phyloP scores from a whole-genome alignment of 2,329 filamentous ascomycete genomes.

The Pseudogymnoascus sp. region DNA sequence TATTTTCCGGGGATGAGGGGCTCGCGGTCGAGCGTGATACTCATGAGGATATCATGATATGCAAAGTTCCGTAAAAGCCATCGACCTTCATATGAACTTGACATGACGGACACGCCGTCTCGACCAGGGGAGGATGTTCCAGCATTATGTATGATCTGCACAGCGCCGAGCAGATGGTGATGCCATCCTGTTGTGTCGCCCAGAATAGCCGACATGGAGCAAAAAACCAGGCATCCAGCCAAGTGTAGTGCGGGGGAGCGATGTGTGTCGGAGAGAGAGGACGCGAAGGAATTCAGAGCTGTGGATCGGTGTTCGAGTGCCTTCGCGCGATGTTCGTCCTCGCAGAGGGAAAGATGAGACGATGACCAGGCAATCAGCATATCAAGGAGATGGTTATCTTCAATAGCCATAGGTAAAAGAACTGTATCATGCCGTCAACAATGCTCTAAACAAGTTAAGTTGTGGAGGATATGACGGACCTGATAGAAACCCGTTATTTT shows the following conservation, averaged over 20 bases:
- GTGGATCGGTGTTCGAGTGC: constrained; percentile 8
- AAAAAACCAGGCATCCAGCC: constrained; percentile 11
- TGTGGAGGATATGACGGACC: constrained; percentile 5
- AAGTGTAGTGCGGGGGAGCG: constrained; percentile 4
- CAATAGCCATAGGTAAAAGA: constrained; percentile 14
- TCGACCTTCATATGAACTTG: constrained; percentile 13
- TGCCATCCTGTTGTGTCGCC: constrained; percentile 13
- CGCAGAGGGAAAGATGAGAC: constrained; percentile 11
- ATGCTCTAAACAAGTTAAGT: background rate
- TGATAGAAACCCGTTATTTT: constrained; percentile 13
- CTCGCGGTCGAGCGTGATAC: constrained; percentile 12
- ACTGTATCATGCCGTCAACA: constrained; percentile 9
- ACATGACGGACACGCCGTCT: background rate
- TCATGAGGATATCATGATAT: constrained; percentile 20
- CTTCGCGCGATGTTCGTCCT: background rate
- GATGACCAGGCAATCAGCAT: constrained; percentile 13
- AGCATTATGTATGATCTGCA: constrained; percentile 9
- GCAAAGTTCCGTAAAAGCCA: constrained; percentile 21
- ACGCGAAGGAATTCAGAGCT: constrained; percentile 5
- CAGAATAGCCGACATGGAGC: constrained; percentile 10
- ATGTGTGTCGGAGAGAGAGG: background rate
- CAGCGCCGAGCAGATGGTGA: constrained; percentile 11
- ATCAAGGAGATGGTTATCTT: constrained; percentile 10
- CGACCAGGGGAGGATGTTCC: background rate
- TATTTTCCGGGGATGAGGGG: constrained; percentile 16